These are phyloP conservation scores for Botrytis medusae DNA, from an alignment of 2,329 filamentous ascomycete genomes.

Conservation along the genomic window DNA sequence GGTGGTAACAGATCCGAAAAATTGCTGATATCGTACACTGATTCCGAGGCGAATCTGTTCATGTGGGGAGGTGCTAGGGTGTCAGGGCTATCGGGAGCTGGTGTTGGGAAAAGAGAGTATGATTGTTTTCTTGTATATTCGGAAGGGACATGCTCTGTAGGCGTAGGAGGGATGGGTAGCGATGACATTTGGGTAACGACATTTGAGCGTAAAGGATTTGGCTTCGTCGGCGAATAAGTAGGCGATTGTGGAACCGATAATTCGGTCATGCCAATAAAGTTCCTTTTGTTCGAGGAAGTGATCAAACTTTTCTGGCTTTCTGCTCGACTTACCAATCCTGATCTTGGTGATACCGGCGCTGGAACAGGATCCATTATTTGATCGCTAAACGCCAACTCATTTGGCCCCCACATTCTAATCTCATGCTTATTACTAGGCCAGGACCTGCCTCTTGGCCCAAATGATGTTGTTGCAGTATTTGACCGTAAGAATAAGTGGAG, in stretches of 20 bases:
- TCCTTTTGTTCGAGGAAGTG: slow-evolving; percentile 30
- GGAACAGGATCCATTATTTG: slow-evolving; percentile 36
- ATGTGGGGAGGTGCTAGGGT: neutral
- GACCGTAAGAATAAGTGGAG: slow-evolving; percentile 67
- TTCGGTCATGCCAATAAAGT: slow-evolving; percentile 31
- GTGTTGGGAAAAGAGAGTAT: slow-evolving; percentile 37
- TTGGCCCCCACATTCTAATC: slow-evolving; percentile 49
- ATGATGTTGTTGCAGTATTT: slow-evolving; percentile 57
- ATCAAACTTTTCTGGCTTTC: slow-evolving; percentile 33
- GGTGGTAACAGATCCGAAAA: slow-evolving; percentile 30
- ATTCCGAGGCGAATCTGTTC: slow-evolving; percentile 24
- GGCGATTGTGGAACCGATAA: slow-evolving; percentile 24
- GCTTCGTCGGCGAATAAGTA: slow-evolving; percentile 22
- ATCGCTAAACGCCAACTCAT: slow-evolving; percentile 37
- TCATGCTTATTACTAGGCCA: slow-evolving; percentile 51
- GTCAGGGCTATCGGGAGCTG: slow-evolving; percentile 24
- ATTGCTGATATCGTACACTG: slow-evolving; percentile 38
- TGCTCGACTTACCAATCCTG: slow-evolving; percentile 25
- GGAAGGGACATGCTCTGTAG: neutral
- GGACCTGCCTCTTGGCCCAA: slow-evolving; percentile 47
- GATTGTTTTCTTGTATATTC: slow-evolving; percentile 33
- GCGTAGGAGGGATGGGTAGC: neutral
- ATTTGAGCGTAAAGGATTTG: slow-evolving; percentile 22
- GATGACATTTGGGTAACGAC: slow-evolving; percentile 14
- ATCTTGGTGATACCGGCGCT: slow-evolving; percentile 27